A percentile compares a stretch with the other conserved stretches of the same genome.
Conservation (phyloP, 192 early-diverging fungal species). For the Backusella westeae region DNA sequence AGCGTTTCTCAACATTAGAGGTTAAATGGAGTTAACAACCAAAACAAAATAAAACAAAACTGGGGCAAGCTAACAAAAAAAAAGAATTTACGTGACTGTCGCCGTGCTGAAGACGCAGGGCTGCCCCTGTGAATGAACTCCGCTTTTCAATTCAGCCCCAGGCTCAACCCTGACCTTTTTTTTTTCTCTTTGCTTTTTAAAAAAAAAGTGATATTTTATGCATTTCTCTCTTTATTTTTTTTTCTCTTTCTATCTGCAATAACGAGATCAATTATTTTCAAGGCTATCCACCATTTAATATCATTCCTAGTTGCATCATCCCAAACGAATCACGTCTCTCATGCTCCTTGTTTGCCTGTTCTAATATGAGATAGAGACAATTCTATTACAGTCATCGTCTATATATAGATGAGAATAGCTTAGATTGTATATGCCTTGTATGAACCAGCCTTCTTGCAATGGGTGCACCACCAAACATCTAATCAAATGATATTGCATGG, state of each 20-base stretch:
- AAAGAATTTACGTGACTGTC: slow-evolving; percentile 11
- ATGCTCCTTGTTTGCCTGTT: no score
- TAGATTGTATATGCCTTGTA: no score
- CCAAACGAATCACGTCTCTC: no score
- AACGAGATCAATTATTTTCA: slow-evolving; percentile 98
- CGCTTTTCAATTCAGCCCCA: neutral
- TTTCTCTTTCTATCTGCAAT: slow-evolving; percentile 47
- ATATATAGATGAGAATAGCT: no score
- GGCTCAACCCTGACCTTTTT: neutral
- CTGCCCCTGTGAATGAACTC: slow-evolving; percentile 12
- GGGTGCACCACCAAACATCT: no score
- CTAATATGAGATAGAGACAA: no score
- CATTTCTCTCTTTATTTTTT: neutral
- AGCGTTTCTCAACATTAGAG: slow-evolving; percentile 48
- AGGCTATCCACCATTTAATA: slow-evolving; percentile 56
- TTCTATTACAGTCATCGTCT: no score
- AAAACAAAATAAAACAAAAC: slow-evolving; percentile 6
- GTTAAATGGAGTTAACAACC: slow-evolving; percentile 5
- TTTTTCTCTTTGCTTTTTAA: neutral
- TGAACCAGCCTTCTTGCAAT: no score
- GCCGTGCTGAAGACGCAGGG: neutral
- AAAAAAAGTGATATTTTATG: neutral
- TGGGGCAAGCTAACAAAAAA: slow-evolving; percentile 13
- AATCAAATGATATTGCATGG: no score
- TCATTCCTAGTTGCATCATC: no score